Evolutionary conservation across 2,329 filamentous ascomycete genomes (phyloP), one percentile per base, ranked within the genome.

Genomic region (Macrophomina phaseolina): DNA sequence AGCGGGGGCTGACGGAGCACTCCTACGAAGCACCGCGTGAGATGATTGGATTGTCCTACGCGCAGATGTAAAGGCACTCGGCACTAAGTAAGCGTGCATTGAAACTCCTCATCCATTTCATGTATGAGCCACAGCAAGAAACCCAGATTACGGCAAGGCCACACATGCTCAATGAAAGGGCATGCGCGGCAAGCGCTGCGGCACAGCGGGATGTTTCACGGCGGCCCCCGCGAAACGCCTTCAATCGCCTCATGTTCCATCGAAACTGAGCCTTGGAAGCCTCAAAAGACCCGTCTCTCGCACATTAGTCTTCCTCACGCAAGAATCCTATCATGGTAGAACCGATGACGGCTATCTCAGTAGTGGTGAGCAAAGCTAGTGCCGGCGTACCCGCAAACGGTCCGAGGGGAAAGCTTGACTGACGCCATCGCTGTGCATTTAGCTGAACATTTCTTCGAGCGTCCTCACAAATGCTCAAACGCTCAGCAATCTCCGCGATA

Each of bases 381-480:
- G 32, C 6, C 18, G 30, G 14, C 34, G 38, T 40, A 23, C 51
- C 38, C 36, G 14, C 8, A 36, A 34, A 28, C 18, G 30, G 34
- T 5, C 23, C 42, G 40, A 23, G 55, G n/a, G 52, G 5, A 23
- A 14, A 53, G 32, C 53, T 42, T 28, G 34, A 45, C 52, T 55
- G 32, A 55, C 52, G 52, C 52, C 32, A 14, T 9, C 34, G 4
- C 23, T 16, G 5, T 14, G n/a, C 5, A 8, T 40, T 4, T 45
- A 71, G 68, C 55, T 72, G 14, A 55, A 67, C 16, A 70, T 73
- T 42, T 65, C 75, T 45, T 71, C 72, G 14, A 70, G 74, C 51
- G 74, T 72, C 67, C 71, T 77, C 42, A 61, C 70, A n/a, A 71
- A 72, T 4, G 75, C 75, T 4, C 76, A 77, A 58, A 65, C 71